Evolutionary conservation across 2,329 filamentous ascomycete species (phyloP), one percentile per base, ranked within the genome.

Genomic region (Talaromyces pinophilus): DNA sequence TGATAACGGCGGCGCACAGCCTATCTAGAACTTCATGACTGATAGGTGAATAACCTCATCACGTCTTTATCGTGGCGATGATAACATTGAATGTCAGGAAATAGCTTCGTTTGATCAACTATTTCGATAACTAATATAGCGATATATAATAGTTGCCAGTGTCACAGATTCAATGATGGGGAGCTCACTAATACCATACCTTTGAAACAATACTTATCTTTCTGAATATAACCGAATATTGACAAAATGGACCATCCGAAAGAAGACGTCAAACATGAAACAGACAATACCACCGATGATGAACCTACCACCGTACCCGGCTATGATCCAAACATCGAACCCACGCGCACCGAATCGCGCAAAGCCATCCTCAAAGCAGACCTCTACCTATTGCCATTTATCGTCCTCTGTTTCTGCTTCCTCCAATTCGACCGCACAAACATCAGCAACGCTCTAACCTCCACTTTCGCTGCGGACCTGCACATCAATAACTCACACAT

Each of bases 381-480:
- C 22, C 61, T 70, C 19, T 57, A 65, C 5, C 65, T 69, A 11
- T n/a, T 70, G 1, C 69, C 69, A 7, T 62, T 66, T 22, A 66
- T 66, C 17, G 64, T 66, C 15, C 55, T 70, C 5, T 69, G 69
- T 59, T 73, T 73, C 61, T 70, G 68, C 30, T 71, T 72, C 40
- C 64, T 73, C 28, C 70, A 73, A 38, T 71, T 73, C 35, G 71
- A 73, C 59, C 69, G 71, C 28, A 71, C 69, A 19, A 72, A 72
- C 44, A 71, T 73, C 33, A 65, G 67, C 10, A 71, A 72, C 38
- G 71, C 71, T n/a, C 62, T 72, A 19, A 70, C 70, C 22, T 65
- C 67, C 40, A 68, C 59, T 2, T 61, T 73, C 4, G 38, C 35
- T 22, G 63, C 60, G 19, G 70, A 73, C 61, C 66, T 73, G n/a